Evolutionary conservation across 768 basidiomycete species (phyloP), one percentile per base, ranked within the genome.

Genomic region (Asterophora lycoperdoides): DNA sequence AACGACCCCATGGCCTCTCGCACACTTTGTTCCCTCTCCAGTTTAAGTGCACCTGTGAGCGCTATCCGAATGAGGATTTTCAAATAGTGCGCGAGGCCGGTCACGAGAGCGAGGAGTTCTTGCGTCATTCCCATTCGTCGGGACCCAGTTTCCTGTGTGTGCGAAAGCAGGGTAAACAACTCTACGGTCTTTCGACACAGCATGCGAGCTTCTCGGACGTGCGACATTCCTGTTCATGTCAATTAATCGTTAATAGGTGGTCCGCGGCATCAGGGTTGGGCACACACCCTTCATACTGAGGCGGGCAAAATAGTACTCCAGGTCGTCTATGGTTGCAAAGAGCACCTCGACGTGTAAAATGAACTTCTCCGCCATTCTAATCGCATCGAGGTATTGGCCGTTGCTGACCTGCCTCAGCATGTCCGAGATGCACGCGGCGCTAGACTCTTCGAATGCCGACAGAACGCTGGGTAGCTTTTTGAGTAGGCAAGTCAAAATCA

Each of bases 61-160:
- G 96, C 93, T 54, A 99, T 98, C 43, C 96, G 88, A 55, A 99
- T 99, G 46, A 99, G 83, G 68, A 99, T 98, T 74, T 99, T 99
- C 63, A 99, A 84, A 68, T 99, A 98, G 68, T 99, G 96, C 5
- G 96, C 96, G 30, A 99, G 77, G n/a, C 96, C 95, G 0, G 96
- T 99, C 54, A 99, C 96, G 41, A 99, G 83, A 14, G 94, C 93
- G 30, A 98, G 83, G 10, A 99, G 75, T 59, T 98, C 96, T 68
- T 97, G 91, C 14, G 94, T 97, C 85, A 98, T 94, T 44, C 89
- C 90, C 83, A 93, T 92, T 59, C 91, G 75, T 50, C 89, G 84
- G 10, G 89, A 80, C 30, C 89, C 90, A 3, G 91, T 89, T 65
- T 95, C 91, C 67, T 95, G 93, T 18, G 93, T 94, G 66, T 94